Evolutionary conservation across 2,329 filamentous ascomycete species (phyloP).

Genomic region (Colletotrichum sp.): DNA sequence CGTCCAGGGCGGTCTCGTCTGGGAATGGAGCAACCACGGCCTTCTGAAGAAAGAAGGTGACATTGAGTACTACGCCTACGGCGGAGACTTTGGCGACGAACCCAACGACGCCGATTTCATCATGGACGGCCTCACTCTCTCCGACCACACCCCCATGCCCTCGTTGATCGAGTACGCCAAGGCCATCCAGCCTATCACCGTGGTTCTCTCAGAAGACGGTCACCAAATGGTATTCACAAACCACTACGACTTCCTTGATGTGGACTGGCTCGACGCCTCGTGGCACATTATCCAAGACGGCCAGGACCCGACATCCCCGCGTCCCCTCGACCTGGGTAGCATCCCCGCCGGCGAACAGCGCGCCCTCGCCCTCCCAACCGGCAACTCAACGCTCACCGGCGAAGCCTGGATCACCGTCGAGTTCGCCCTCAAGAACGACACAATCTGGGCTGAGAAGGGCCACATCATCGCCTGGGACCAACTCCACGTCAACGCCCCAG

Average conservation of each 20-base stretch:
- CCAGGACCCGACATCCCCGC: background rate
- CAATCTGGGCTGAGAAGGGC: slow-evolving; percentile 14
- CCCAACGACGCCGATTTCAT: slow-evolving; percentile 66
- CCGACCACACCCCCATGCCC: slow-evolving; percentile 53
- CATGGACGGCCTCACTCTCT: slow-evolving; percentile 58
- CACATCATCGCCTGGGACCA: slow-evolving; percentile 24
- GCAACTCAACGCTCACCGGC: background rate
- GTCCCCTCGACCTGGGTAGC: background rate
- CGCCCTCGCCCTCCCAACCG: background rate
- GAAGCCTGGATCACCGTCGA: slow-evolving; percentile 21
- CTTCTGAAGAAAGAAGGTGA: slow-evolving; percentile 45
- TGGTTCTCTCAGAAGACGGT: slow-evolving; percentile 43
- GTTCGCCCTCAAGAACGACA: slow-evolving; percentile 9
- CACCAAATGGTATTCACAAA: slow-evolving; percentile 50
- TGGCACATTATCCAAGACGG: slow-evolving; percentile 38
- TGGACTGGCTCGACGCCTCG: slow-evolving; percentile 52
- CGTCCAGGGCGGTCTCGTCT: slow-evolving; percentile 67
- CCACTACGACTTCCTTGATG: slow-evolving; percentile 57
- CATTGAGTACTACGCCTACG: slow-evolving; percentile 58
- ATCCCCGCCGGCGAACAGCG: background rate
- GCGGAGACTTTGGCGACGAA: slow-evolving; percentile 65
- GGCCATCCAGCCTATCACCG: slow-evolving; percentile 62
- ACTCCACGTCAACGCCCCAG: slow-evolving; percentile 11
- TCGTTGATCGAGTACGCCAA: slow-evolving; percentile 62
- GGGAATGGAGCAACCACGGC: slow-evolving; percentile 69